phyloP scores from a whole-genome alignment of 2,329 filamentous ascomycete genomes.

The Fusarium vanettenii region DNA sequence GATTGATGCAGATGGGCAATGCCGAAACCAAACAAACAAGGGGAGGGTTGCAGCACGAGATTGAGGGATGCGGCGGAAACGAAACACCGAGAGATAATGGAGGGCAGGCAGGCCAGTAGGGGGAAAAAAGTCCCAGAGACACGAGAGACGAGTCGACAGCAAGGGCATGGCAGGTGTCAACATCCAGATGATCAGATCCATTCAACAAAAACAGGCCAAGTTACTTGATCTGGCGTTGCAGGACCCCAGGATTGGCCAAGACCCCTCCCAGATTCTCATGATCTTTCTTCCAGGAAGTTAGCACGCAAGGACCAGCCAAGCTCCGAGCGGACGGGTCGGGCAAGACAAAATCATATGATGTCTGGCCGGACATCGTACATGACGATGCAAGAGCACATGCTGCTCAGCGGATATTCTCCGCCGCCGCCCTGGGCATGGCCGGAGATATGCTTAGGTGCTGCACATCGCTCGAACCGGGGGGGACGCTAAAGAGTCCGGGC shows the following conservation, averaged over 20 bases:
- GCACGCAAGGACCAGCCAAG: slow-evolving; percentile 13
- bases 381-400: slow-evolving; percentile 11
- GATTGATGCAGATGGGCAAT: slow-evolving; percentile 16
- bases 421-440: slow-evolving; percentile 4
- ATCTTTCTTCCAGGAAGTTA: slow-evolving; percentile 17
- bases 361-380: slow-evolving; percentile 5
- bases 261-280: slow-evolving; percentile 20
- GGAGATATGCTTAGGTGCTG: neutral
- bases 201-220: neutral
- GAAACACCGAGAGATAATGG: slow-evolving; percentile 30
- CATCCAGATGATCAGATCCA: slow-evolving; percentile 7
- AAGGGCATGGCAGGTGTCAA: neutral
- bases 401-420: slow-evolving; percentile 26
- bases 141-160: slow-evolving; percentile 5
- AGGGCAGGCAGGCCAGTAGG: slow-evolving; percentile 2
- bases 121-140: slow-evolving; percentile 8
- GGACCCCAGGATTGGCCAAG: slow-evolving; percentile 36
- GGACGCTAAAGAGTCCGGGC: neutral
- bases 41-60: slow-evolving; percentile 6
- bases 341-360: slow-evolving; percentile 32
- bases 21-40: slow-evolving; percentile 15
- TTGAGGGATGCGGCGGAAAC: slow-evolving; percentile 15
- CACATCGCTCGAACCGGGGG: neutral
- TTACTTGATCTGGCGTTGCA: slow-evolving; percentile 31
- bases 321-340: slow-evolving; percentile 20